Conservation (phyloP, 495 filamentous ascomycete species). For the Penicillium cinerascens region DNA sequence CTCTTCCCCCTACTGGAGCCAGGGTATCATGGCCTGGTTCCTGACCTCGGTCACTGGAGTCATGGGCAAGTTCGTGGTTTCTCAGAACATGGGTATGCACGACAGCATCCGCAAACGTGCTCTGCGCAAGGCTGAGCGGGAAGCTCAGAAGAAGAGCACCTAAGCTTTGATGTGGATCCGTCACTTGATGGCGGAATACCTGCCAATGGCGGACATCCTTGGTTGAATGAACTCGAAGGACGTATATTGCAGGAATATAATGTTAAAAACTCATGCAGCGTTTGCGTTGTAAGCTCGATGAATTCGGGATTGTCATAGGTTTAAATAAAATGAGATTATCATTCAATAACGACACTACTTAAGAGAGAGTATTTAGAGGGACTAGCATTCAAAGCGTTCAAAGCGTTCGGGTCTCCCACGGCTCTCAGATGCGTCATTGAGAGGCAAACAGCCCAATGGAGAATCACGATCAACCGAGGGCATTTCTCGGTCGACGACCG, state of each 20-base stretch:
- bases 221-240: background rate
- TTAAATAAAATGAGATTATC: background rate
- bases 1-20: constrained; percentile 89
- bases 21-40: constrained; percentile 84
- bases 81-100: constrained; percentile 76
- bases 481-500: too few species aligned
- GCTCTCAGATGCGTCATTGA: constrained; percentile 47
- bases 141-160: constrained; percentile 52
- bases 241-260: background rate
- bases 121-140: constrained; percentile 82
- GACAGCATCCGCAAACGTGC: constrained; percentile 81
- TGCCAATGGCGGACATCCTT: background rate
- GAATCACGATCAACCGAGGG: constrained; percentile 59
- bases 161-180: constrained; percentile 9
- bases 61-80: constrained; percentile 58
- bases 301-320: background rate
- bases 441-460: constrained; percentile 41
- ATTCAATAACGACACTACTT: background rate
- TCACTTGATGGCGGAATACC: background rate
- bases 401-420: too few species aligned
- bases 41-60: constrained; percentile 67
- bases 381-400: constrained; percentile 38
- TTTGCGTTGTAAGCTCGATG: background rate
- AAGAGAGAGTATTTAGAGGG: too few species aligned
- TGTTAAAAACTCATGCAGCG: background rate